These are phyloP conservation scores for Torrubiella hemipterigena DNA, from an alignment of 2,329 filamentous ascomycete species.

Conservation along the genomic window DNA sequence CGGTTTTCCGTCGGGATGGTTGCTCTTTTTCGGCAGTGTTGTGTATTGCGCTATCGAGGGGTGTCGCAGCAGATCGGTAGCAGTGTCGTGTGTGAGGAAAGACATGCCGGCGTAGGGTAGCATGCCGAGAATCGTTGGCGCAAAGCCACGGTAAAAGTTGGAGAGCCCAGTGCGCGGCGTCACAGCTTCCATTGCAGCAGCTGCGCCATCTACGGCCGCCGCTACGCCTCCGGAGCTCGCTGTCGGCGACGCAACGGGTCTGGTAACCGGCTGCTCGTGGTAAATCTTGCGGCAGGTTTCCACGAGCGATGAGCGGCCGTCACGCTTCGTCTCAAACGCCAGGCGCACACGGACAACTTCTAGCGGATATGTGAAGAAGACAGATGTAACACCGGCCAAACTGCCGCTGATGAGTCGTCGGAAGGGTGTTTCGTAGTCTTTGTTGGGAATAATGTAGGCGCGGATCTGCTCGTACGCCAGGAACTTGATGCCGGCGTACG, in stretches of 20 bases:
- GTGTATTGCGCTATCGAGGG: slow-evolving; percentile 59
- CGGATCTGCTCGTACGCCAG: slow-evolving; percentile 95
- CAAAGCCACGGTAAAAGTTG: slow-evolving; percentile 95
- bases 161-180: slow-evolving; percentile 55
- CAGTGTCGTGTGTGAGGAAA: slow-evolving; percentile 88
- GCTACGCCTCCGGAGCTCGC: slow-evolving; percentile 16
- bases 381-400: slow-evolving; percentile 73
- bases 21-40: slow-evolving; percentile 52
- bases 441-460: slow-evolving; percentile 58
- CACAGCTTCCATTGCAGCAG: slow-evolving; percentile 21
- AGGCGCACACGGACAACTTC: slow-evolving; percentile 87
- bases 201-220: slow-evolving; percentile 21
- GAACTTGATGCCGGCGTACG: slow-evolving; percentile 96
- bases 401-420: slow-evolving; percentile 65
- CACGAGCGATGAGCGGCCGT: slow-evolving; percentile 56
- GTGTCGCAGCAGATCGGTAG: slow-evolving; percentile 70
- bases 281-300: slow-evolving; percentile 82
- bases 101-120: slow-evolving; percentile 91
- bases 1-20: slow-evolving; percentile 45
- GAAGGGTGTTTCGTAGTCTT: slow-evolving; percentile 65
- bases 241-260: slow-evolving; percentile 15
- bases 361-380: slow-evolving; percentile 92
- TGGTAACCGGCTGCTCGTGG: slow-evolving; percentile 49
- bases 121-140: slow-evolving; percentile 86
- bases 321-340: slow-evolving; percentile 81